Conservation (phyloP, 164 flowering plant species). For the Umbellularia californica region DNA sequence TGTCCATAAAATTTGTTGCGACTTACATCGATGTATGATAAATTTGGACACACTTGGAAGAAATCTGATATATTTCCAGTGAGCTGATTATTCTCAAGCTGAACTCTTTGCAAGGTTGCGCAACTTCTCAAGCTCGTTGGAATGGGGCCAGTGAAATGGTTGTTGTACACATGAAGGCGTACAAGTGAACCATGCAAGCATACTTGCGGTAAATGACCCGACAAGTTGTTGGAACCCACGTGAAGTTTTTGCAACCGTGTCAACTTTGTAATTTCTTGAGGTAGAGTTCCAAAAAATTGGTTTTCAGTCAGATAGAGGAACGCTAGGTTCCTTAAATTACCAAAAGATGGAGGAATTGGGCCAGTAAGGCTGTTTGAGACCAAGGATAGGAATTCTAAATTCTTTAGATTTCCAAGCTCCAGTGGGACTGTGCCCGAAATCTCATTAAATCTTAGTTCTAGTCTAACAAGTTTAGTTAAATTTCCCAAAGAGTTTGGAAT, state of each 20-base stretch:
- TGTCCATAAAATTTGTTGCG: too few relatives aligned
- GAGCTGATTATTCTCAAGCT: too few relatives aligned
- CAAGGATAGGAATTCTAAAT: background rate
- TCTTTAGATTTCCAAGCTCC: constrained; percentile 28
- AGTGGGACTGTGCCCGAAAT: constrained; percentile 40
- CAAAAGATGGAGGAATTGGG: background rate
- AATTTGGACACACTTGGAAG: too few relatives aligned
- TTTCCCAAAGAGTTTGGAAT: background rate
- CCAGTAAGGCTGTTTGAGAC: background rate
- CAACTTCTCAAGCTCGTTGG: too few relatives aligned
- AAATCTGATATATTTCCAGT: too few relatives aligned
- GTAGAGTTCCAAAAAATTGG: background rate
- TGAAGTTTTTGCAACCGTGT: background rate
- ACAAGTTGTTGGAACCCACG: constrained; percentile 38
- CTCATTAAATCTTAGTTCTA: constrained; percentile 15
- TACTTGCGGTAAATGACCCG: constrained; percentile 41
- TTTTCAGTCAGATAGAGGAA: background rate
- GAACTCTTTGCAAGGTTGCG: too few relatives aligned
- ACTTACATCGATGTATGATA: too few relatives aligned
- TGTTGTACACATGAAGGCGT: constrained; percentile 34
- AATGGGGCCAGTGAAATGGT: too few relatives aligned
- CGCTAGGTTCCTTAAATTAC: background rate
- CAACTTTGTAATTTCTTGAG: constrained; percentile 1
- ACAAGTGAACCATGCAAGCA: background rate
- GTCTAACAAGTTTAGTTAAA: constrained; percentile 8